Percentiles rank a stretch among this genome's conserved stretches.
Evolutionary conservation across 2,329 filamentous ascomycete species (phyloP).

Genomic region (Mycosphaerella sp.): DNA sequence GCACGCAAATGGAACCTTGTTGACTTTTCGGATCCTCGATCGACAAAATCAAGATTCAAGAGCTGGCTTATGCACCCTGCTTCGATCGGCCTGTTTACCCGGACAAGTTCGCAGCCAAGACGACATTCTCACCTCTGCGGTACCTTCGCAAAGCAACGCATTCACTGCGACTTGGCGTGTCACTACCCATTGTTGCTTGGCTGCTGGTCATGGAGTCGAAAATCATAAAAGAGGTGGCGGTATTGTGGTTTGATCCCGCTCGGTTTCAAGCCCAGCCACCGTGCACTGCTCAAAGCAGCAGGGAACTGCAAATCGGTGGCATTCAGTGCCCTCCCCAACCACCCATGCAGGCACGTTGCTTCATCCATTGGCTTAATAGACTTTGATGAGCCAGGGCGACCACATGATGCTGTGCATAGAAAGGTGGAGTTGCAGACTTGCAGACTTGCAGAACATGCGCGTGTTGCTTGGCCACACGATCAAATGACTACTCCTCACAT

Average conservation of each 20-base stretch:
- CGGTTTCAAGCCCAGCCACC: not conserved
- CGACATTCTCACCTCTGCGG: not conserved
- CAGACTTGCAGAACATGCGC: not conserved
- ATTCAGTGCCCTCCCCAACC: not conserved
- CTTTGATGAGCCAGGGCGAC: not conserved
- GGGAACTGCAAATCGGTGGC: not conserved
- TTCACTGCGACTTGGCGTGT: not conserved
- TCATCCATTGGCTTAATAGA: not conserved
- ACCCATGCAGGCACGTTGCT: not conserved
- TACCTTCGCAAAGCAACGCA: not conserved
- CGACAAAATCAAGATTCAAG: not conserved
- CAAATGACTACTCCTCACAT: not conserved
- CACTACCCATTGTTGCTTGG: not conserved
- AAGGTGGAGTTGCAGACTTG: too few species aligned
- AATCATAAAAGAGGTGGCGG: not conserved
- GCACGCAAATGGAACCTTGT: not conserved
- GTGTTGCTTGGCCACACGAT: not conserved
- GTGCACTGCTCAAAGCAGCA: not conserved
- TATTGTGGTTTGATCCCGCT: not conserved
- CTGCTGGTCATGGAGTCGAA: not conserved
- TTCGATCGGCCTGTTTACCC: not conserved
- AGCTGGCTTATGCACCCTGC: not conserved
- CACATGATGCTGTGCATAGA: not conserved
- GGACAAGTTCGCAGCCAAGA: not conserved
- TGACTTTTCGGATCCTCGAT: slow-evolving; percentile 1